Evolutionary conservation across 2,329 filamentous ascomycete genomes (phyloP).

Genomic region (Colletotrichum sp.): DNA sequence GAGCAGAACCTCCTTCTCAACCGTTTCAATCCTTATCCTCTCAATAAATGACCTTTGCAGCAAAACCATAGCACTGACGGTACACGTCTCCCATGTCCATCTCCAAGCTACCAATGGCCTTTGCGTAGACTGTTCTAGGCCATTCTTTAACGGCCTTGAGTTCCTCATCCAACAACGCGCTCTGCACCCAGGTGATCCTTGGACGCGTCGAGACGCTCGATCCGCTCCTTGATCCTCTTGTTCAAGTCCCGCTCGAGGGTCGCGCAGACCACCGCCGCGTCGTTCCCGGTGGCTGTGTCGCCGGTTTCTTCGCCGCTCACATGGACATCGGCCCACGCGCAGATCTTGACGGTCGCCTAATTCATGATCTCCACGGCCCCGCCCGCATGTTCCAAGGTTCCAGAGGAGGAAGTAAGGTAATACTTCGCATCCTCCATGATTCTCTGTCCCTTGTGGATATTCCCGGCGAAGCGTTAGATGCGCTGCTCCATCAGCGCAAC

Average conservation of each 20-base stretch:
- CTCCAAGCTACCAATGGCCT: neutral
- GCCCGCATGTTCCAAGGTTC: neutral
- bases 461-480: neutral
- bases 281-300: neutral
- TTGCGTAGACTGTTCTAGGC: neutral
- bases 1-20: neutral
- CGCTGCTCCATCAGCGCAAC: neutral
- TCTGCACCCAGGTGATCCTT: neutral
- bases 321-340: neutral
- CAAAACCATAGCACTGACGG: neutral
- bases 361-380: neutral
- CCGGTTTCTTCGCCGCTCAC: neutral
- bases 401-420: neutral
- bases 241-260: neutral
- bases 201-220: neutral
- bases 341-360: neutral
- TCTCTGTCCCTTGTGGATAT: neutral
- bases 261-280: neutral
- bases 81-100: neutral
- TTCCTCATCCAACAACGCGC: neutral
- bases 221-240: neutral
- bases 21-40: neutral
- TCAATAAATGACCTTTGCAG: neutral
- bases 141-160: neutral
- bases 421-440: neutral